phyloP scores from a whole-genome alignment of 768 basidiomycete genomes.

The Suillus clintonianus region DNA sequence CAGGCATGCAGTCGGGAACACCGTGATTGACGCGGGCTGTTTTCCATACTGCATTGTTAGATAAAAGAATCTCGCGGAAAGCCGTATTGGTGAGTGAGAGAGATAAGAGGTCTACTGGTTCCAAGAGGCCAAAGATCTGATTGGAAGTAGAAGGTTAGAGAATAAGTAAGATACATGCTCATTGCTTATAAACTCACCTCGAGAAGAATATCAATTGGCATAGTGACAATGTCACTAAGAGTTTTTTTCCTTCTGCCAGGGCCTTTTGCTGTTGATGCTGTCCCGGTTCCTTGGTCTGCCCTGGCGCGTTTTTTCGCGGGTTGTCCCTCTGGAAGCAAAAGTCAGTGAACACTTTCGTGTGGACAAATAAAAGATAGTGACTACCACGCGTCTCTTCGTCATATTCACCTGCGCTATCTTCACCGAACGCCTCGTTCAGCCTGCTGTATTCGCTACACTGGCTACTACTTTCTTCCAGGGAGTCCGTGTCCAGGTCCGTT shows the following conservation, averaged over 20 bases:
- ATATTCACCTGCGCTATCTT: not conserved
- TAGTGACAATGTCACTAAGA: conserved; percentile 10
- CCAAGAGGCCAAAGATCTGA: conserved; percentile 29
- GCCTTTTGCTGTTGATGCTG: not conserved
- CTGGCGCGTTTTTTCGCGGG: not conserved
- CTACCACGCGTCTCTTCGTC: not conserved
- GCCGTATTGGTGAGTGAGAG: conserved; percentile 27
- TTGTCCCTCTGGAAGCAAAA: not conserved
- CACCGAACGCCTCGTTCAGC: not conserved
- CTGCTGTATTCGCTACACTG: not conserved
- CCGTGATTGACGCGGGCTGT: conserved; percentile 2
- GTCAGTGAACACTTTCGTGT: not conserved
- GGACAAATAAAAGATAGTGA: not conserved
- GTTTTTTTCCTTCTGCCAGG: conserved; percentile 3
- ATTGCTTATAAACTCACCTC: conserved; percentile 16
- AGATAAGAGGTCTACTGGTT: conserved; percentile 32
- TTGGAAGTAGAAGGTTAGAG: not conserved
- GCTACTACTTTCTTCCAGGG: not conserved
- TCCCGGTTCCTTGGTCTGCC: not conserved
- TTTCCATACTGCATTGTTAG: conserved; percentile 28
- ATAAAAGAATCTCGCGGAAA: conserved; percentile 27
- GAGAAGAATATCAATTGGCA: conserved; percentile 29
- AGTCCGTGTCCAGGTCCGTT: not conserved
- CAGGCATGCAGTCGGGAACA: conserved; percentile 24
- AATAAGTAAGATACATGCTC: not conserved